phyloP scores from a whole-genome alignment of 805 yeast genomes.

The Isabelozyma heimii region DNA sequence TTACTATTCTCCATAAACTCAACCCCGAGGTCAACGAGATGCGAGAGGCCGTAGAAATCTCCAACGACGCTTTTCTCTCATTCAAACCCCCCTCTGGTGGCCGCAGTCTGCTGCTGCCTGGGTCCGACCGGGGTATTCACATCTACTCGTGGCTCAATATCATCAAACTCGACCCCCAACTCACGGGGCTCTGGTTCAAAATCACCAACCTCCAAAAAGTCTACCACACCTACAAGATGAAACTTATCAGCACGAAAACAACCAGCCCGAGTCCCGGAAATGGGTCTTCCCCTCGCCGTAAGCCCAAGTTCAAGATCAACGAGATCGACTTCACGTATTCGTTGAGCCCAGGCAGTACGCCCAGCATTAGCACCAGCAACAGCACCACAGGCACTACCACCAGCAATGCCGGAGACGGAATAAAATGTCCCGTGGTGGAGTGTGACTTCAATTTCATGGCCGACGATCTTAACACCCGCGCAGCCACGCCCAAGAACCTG shows the following conservation, averaged over 20 bases:
- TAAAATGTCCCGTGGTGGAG: constrained; percentile 39
- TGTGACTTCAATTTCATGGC: constrained; percentile 37
- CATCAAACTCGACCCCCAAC: constrained; percentile 37
- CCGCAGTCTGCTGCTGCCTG: constrained; percentile 5
- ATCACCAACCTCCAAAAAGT: constrained; percentile 40
- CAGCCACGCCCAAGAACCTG: neutral
- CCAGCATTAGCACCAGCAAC: neutral
- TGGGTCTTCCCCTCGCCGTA: neutral
- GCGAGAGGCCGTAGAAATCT: neutral
- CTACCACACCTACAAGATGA: constrained; percentile 35
- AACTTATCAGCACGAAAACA: constrained; percentile 5
- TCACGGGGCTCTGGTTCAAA: constrained; percentile 39
- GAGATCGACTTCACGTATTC: constrained; percentile 25
- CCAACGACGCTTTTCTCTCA: constrained; percentile 9
- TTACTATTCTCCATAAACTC: constrained; percentile 2
- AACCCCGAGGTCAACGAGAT: neutral
- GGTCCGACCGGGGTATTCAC: neutral
- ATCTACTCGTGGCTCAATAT: constrained; percentile 39
- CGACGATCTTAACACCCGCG: constrained; percentile 13
- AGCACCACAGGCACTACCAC: neutral
- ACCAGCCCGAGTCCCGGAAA: neutral
- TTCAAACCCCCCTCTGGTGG: constrained; percentile 4
- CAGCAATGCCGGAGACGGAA: neutral
- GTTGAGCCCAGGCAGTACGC: constrained; percentile 2
- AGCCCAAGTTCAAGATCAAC: constrained; percentile 11